Base-by-base conservation (phyloP, 2,329 filamentous ascomycete genomes). In the Whalleya microplaca region DNA sequence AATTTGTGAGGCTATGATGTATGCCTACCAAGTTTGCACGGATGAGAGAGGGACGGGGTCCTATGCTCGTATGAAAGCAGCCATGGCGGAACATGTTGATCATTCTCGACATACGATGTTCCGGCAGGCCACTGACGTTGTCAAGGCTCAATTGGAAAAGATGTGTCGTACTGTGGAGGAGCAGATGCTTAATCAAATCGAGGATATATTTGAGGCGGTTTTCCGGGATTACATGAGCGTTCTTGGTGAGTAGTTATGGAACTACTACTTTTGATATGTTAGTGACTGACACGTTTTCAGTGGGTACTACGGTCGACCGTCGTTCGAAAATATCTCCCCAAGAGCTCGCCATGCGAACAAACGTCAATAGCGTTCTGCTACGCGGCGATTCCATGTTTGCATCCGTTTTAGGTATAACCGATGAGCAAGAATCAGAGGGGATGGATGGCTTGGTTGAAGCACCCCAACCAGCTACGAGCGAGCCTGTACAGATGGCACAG, bases 11-110 rank as follows among this genome's bases (percentile, higher is more conserved):
- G 69, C 68, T 29, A 84, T 87, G 78, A 58, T 61, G 1, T 56
- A 68, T 2, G 77, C 74, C 0, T 87, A 87, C 64, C 53, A 72
- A 0, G 48, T 45, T 0, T 85, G 81, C 64, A 58, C 68, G 3
- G 61, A 68, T 0, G 80, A 85, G 64, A 41, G 41, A n/a, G 75
- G 79, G 3, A 3, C 40, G 0, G 83, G 84, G 2, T 73, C 67
- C 10, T 84, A 72, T 64, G 69, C 54, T 37, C 76, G 82, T 2
- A 86, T 86, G 80, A 85, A 84, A 59, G 55, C 46, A 0, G 58
- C 71, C 21, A 84, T 87, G 80, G 52, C 52, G 0, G 42, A 61
- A 0, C 75, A 84, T 51, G 75, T 86, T 1, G 68, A 76, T 0
- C 40, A 47, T 0, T 49, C 68, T 3, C 75, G 77, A 2, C 57